These are phyloP conservation scores for Penstemon newberryi DNA, from an alignment of 257 asterid genomes.

Conservation along the genomic window DNA sequence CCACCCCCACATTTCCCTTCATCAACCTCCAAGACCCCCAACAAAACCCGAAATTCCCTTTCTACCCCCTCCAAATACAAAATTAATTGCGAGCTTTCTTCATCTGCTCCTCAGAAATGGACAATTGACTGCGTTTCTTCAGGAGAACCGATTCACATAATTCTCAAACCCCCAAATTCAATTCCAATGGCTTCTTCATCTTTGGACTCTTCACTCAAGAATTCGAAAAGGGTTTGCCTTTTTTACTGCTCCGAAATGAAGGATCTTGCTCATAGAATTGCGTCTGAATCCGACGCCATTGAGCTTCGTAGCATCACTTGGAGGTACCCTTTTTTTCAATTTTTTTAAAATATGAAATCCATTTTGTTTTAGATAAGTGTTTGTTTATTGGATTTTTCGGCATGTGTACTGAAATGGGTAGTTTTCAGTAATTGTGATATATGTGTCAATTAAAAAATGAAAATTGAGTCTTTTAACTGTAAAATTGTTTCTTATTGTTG, in stretches of 20 bases:
- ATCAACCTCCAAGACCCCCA: conserved; percentile 26
- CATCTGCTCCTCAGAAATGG: conserved; percentile 61
- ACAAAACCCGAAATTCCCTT: conserved; percentile 28
- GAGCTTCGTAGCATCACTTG: conserved; percentile 87
- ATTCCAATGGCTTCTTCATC: conserved; percentile 44
- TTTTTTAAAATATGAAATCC: no score
- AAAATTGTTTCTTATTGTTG: background rate
- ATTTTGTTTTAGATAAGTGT: no score
- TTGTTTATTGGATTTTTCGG: background rate
- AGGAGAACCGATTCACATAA: conserved; percentile 83
- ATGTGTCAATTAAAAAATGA: background rate
- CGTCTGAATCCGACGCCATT: conserved; percentile 79
- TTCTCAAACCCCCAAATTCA: conserved; percentile 77
- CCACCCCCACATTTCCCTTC: conserved; percentile 38
- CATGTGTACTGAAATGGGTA: conserved; percentile 6
- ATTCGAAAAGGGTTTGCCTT: conserved; percentile 64
- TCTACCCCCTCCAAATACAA: conserved; percentile 26
- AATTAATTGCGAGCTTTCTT: conserved; percentile 55
- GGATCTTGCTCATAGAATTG: conserved; percentile 79
- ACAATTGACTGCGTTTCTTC: conserved; percentile 72
- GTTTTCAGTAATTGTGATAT: conserved; percentile 6
- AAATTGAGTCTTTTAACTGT: background rate
- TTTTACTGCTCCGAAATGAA: conserved; percentile 87
- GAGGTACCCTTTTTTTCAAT: conserved; percentile 47
- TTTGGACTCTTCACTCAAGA: conserved; percentile 42